A percentile compares a stretch with the other conserved stretches of the same genome.
phyloP scores from a whole-genome alignment of 768 basidiomycete genomes.

The Pisolithus albus region DNA sequence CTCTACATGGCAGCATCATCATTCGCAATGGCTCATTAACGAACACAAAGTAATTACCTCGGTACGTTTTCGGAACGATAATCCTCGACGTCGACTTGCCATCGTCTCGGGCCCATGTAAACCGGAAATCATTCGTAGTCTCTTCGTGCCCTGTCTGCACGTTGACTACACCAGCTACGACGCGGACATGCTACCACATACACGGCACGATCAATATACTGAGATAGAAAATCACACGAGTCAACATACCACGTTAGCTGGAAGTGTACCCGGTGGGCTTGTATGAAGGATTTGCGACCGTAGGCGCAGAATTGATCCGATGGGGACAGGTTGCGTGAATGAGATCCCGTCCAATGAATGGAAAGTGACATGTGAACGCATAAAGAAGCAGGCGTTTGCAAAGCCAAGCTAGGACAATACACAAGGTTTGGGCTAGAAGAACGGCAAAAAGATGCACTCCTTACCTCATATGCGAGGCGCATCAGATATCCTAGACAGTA shows the following conservation, averaged over 20 bases:
- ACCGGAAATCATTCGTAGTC: conserved; percentile 70
- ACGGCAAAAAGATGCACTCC: not conserved
- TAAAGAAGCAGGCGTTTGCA: conserved; percentile 64
- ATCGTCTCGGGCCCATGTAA: conserved; percentile 57
- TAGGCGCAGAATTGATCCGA: conserved; percentile 73
- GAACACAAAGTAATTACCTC: conserved; percentile 34
- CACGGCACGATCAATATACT: not conserved
- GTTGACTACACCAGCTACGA: conserved; percentile 67
- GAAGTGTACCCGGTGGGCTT: conserved; percentile 18
- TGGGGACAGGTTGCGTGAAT: conserved; percentile 75
- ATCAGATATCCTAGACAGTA: conserved; percentile 40
- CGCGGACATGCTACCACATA: conserved; percentile 53
- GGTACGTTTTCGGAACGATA: conserved; percentile 65
- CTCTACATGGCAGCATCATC: conserved; percentile 36
- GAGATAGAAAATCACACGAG: not conserved
- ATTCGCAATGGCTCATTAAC: not conserved
- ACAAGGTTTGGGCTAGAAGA: not conserved
- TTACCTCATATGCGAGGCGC: conserved; percentile 67
- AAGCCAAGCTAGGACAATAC: conserved; percentile 52
- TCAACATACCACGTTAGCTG: conserved; percentile 53
- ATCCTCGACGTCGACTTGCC: conserved; percentile 32
- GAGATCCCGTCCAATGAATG: conserved; percentile 74
- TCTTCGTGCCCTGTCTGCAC: conserved; percentile 56
- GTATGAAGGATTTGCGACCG: conserved; percentile 65
- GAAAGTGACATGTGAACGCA: conserved; percentile 59